Evolutionary conservation across 73 alveolate species (phyloP), one percentile per base, ranked within the genome.

Genomic region (Blepharisma stoltei): DNA sequence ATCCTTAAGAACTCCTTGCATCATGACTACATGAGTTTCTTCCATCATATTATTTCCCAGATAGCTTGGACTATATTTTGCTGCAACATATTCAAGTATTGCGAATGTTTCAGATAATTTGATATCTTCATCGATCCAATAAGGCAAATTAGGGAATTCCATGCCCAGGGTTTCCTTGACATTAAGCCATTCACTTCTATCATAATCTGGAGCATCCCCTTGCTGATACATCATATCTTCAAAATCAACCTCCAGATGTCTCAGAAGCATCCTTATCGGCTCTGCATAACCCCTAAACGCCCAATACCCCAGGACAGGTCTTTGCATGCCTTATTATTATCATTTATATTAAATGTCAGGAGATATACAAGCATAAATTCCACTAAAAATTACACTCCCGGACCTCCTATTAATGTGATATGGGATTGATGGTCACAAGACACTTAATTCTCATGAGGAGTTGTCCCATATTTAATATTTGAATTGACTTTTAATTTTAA

Each of bases 281-380:
- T 81, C 50, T 38, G 81, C 89, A 6, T 46, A 41, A 38, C 89
- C 89, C 78, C 89, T 81, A 44, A 81, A 20, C 48, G 54, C 78
- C 86, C 89, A 81, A 77, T 81, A 78, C 0, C 89, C 89, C 6
- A 81, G 55, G 21, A 77, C 79, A 21, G 79, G 78, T 71, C 48
- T 32, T 32, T 32, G 41, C 41, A 32, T 32, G 41, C 41, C 41
- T 32, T 32, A 32, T 32, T 32, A 32, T 32, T 32, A 32, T 32
- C 41, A 32, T 32, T 32, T 32, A 32, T 32, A 32, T 32, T 32
- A 32, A 32, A 32, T 32, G 41, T 32, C 41, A 32, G 41, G 41
- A 32, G 41, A 32, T 32, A 32, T 32, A 32, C 41, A 32, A 32
- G 41, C 41, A 32, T 32, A 32, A 32, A 32, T 32, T 32, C 41